phyloP scores from a whole-genome alignment of 805 yeast genomes.

The Ogataea allantospora region DNA sequence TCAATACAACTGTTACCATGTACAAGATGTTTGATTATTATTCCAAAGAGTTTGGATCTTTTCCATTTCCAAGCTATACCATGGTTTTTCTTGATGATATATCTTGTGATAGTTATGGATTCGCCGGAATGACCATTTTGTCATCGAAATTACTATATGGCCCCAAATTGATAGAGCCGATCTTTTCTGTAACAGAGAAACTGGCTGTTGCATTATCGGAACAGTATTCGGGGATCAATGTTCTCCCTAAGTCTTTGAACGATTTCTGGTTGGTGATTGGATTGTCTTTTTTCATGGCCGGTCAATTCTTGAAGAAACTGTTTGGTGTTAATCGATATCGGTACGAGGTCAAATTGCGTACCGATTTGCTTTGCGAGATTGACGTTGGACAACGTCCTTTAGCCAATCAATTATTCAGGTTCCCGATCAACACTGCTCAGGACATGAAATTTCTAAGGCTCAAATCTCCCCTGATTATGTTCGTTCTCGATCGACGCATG shows the following conservation, averaged over 20 bases:
- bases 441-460: conserved; percentile 70
- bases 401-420: conserved; percentile 64
- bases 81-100: conserved; percentile 68
- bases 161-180: conserved; percentile 72
- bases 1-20: conserved; percentile 74
- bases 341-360: conserved; percentile 60
- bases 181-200: conserved; percentile 64
- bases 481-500: conserved; percentile 86
- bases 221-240: conserved; percentile 93
- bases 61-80: conserved; percentile 82
- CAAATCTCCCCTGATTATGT: conserved; percentile 83
- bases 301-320: conserved; percentile 61
- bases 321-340: conserved; percentile 86
- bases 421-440: conserved; percentile 54
- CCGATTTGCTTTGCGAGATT: conserved; percentile 64
- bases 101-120: conserved; percentile 51
- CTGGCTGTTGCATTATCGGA: conserved; percentile 70
- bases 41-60: conserved; percentile 87
- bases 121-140: conserved; percentile 70
- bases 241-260: conserved; percentile 72
- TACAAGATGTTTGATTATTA: conserved; percentile 79
- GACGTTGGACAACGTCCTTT: conserved; percentile 82
- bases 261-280: conserved; percentile 92
- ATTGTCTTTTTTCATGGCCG: conserved; percentile 77
- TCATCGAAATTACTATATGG: conserved; percentile 67